phyloP scores from a whole-genome alignment of 2,329 filamentous ascomycete genomes.

The Sporothrix mexicana region DNA sequence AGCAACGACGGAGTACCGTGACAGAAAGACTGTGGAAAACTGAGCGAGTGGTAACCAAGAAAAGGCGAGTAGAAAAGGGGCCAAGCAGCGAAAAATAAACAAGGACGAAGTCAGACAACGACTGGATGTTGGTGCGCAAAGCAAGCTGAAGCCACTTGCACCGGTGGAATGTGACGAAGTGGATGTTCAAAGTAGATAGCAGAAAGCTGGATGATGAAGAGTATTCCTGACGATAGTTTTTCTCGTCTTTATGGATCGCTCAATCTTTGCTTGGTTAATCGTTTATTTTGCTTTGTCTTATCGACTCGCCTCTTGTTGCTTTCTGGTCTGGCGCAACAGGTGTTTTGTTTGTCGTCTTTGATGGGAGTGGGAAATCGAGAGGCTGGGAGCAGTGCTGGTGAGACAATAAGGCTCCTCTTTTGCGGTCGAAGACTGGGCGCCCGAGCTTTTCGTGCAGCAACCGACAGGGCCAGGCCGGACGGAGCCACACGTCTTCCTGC shows the following conservation, averaged over 20 bases:
- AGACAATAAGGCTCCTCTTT: constrained; percentile 29
- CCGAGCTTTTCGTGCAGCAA: constrained; percentile 22
- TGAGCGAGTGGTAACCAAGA: neutral
- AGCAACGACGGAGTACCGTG: no score
- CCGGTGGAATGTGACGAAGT: neutral
- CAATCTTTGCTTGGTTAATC: neutral
- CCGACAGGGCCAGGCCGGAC: constrained; percentile 22
- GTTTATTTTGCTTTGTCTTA: neutral
- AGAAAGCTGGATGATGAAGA: neutral
- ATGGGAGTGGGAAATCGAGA: constrained; percentile 44
- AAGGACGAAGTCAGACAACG: constrained; percentile 3
- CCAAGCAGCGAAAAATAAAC: neutral
- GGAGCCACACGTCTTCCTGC: constrained; percentile 18
- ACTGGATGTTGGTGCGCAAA: neutral
- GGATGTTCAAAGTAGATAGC: neutral
- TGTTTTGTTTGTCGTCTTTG: constrained; percentile 25
- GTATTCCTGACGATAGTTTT: neutral
- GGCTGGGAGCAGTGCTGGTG: constrained; percentile 42
- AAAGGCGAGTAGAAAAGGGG: neutral
- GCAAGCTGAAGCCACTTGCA: neutral
- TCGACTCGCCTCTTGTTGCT: neutral
- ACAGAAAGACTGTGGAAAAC: neutral
- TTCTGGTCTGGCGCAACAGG: constrained; percentile 5
- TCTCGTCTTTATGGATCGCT: neutral
- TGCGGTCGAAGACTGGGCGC: neutral